These are phyloP conservation scores for Scytalidium lignicola DNA, from an alignment of 2,329 filamentous ascomycete species.

Conservation along the genomic window DNA sequence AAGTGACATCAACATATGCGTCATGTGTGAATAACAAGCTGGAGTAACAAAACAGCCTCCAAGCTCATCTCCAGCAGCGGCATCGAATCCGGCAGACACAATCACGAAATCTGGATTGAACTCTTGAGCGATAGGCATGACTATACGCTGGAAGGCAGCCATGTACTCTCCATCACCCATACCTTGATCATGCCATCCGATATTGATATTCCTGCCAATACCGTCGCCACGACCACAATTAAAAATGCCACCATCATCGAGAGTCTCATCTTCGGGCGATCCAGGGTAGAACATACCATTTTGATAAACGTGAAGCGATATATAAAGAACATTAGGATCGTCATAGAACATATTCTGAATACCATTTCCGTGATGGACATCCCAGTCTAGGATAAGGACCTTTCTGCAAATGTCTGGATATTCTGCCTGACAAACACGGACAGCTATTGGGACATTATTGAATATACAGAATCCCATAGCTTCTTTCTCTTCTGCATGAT, in stretches of 20 bases:
- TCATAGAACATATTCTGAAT: conserved; percentile 95
- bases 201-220: conserved; percentile 60
- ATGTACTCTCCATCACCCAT: conserved; percentile 98
- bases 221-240: conserved; percentile 52
- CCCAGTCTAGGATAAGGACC: conserved; percentile 91
- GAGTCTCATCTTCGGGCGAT: conserved; percentile 53
- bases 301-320: conserved; percentile 86
- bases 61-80: conserved; percentile 86
- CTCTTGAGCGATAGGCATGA: conserved; percentile 93
- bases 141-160: conserved; percentile 89
- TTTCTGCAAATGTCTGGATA: conserved; percentile 80
- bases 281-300: conserved; percentile 83
- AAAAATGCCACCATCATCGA: conserved; percentile 56
- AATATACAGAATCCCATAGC: conserved; percentile 96
- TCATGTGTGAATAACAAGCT: conserved; percentile 94
- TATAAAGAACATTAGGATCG: conserved; percentile 91
- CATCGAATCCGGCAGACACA: conserved; percentile 93
- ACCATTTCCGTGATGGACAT: conserved; percentile 78
- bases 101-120: conserved; percentile 94
- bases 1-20: conserved; percentile 96
- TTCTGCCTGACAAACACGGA: conserved; percentile 78
- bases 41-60: conserved; percentile 92
- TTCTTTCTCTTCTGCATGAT: conserved; percentile 82
- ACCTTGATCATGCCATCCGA: conserved; percentile 62
- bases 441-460: conserved; percentile 93